Evolutionary conservation across 2,329 filamentous ascomycete genomes (phyloP).

Genomic region (Xylariales sp.): DNA sequence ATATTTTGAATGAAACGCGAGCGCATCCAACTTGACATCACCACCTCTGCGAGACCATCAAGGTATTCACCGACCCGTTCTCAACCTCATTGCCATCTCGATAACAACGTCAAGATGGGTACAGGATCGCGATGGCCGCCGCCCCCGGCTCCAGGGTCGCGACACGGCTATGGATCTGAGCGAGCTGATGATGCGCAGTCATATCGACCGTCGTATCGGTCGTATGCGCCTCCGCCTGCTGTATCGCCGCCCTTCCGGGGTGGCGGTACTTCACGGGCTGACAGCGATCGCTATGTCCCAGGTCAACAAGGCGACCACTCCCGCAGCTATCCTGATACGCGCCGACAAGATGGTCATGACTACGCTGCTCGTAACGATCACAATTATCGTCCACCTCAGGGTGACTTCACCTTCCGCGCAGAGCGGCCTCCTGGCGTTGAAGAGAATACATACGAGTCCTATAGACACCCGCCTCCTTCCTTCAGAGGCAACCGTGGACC

Average conservation of each 20-base stretch:
- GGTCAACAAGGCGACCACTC: not conserved
- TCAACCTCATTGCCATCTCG: not conserved
- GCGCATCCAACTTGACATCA: conserved; percentile 1
- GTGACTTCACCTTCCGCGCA: conserved; percentile 54
- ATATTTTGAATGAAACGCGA: not conserved
- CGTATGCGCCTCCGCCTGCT: conserved; percentile 1
- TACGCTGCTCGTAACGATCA: not conserved
- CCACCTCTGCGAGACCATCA: not conserved
- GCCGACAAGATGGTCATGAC: no score
- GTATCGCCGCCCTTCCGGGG: not conserved
- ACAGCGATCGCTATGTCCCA: not conserved
- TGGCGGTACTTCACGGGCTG: not conserved
- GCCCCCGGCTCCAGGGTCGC: not conserved
- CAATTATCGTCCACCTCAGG: conserved; percentile 29
- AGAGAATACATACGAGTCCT: conserved; percentile 27
- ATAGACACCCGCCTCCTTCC: conserved; percentile 20
- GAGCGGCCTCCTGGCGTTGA: conserved; percentile 47
- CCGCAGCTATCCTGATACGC: no score
- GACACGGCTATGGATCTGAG: not conserved
- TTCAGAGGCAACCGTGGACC: conserved; percentile 11
- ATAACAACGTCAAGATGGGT: conserved; percentile 6
- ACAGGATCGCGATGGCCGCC: conserved; percentile 8
- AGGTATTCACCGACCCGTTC: not conserved
- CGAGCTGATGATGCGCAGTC: not conserved
- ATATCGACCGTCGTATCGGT: conserved; percentile 2